Evolutionary conservation across 2,329 filamentous ascomycete species (phyloP).

Genomic region (Domatiomyces globalis): DNA sequence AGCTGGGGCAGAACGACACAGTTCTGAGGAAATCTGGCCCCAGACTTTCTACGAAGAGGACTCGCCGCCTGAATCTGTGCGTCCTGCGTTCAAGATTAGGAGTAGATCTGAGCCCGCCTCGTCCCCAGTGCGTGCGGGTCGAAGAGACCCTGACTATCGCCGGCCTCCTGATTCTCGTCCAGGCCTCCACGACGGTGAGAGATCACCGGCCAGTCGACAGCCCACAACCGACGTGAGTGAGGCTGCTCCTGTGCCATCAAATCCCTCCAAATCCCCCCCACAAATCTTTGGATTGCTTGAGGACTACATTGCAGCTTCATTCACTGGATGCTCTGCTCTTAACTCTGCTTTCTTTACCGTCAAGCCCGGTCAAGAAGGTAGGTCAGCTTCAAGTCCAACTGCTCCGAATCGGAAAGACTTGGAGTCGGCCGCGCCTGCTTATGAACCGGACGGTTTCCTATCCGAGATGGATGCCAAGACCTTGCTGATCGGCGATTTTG

Average conservation of each 20-base stretch:
- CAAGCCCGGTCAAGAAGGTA: slow-evolving; percentile 30
- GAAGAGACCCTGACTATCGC: neutral
- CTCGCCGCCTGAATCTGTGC: slow-evolving; percentile 7
- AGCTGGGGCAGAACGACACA: neutral
- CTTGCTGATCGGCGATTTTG: slow-evolving; percentile 58
- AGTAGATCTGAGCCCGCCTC: slow-evolving; percentile 10
- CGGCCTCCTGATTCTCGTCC: neutral
- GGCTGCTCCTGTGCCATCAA: neutral
- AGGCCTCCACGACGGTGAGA: neutral
- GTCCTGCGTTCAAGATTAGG: slow-evolving; percentile 4
- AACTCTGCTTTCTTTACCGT: slow-evolving; percentile 58
- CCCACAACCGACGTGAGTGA: neutral
- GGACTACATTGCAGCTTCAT: slow-evolving; percentile 57
- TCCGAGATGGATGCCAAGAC: slow-evolving; percentile 61
- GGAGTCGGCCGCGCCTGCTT: slow-evolving; percentile 13
- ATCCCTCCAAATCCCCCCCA: neutral
- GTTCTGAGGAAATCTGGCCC: neutral
- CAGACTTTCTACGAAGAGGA: slow-evolving; percentile 10
- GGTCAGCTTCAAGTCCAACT: slow-evolving; percentile 17
- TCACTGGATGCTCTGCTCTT: slow-evolving; percentile 56
- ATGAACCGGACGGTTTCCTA: slow-evolving; percentile 29
- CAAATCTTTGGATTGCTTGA: slow-evolving; percentile 60
- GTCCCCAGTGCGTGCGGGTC: slow-evolving; percentile 1
- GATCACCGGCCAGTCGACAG: neutral
- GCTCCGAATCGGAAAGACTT: slow-evolving; percentile 24